Evolutionary conservation across 2,329 filamentous ascomycete species (phyloP), one percentile per base, ranked within the genome.

Genomic region (Nothophaeocryptopus gaeumannii): DNA sequence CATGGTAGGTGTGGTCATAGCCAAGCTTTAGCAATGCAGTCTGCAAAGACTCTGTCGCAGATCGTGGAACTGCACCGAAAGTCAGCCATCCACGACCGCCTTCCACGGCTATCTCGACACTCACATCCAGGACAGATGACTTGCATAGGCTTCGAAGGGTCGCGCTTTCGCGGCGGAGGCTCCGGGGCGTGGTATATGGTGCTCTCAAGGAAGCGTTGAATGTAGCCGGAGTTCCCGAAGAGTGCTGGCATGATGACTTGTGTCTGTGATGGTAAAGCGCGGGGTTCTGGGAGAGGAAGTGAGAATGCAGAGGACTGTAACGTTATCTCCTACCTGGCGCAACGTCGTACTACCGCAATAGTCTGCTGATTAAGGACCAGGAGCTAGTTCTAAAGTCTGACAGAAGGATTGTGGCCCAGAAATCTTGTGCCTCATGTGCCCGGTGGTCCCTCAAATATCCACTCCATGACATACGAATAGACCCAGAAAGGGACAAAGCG

Each of bases 101-200:
- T 7, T 26, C 20, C 3, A 26, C 20, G 20, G 20, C 20, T 39
- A 3, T 9, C 14, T 14, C 11, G 10, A 14, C 11, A 26, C 38
- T 9, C 3, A 39, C 38, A 39, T 5, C 36, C 41, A 34, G 41
- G 41, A 16, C 41, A 44, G 14, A 44, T 44, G 9, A 44, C 41
- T 36, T 44, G 41, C 41, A 44, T 44, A 4, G 41, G 41, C 15
- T 36, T 39, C 13, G 38, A 39, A 14, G 38, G 41, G 16, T 34
- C 31, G n/a, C 41, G 41, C 7, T 13, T 34, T 15, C 41, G 8
- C 8, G 41, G 32, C 26, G 31, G 41, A 12, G 41, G 32, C 31
- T 44, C 41, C 32, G 26, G 10, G 12, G 31, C 30, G 15, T 44
- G 12, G 15, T 44, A 44, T n/a, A 44, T 7, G 13, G 14, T 31